Percentiles rank a stretch among this genome's conserved stretches.
Conservation (phyloP, 441 rosid species). For the Breynia disticha region DNA sequence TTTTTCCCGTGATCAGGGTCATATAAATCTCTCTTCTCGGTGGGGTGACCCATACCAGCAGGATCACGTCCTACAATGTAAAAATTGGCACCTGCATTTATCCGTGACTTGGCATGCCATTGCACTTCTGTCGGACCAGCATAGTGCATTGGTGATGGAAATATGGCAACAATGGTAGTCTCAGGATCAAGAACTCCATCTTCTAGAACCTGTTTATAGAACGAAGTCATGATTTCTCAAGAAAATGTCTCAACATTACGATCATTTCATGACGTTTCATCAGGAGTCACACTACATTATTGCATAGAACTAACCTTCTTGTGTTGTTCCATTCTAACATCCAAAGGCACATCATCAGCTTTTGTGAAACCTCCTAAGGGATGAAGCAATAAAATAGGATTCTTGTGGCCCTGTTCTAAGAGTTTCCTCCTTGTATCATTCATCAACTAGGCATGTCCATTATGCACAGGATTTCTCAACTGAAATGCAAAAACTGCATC, state of each 20-base stretch:
- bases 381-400: slow-evolving; percentile 86
- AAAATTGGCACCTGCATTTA: slow-evolving; percentile 94
- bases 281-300: too few relatives aligned
- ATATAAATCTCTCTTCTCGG: slow-evolving; percentile 81
- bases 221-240: too few relatives aligned
- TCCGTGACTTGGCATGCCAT: slow-evolving; percentile 98
- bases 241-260: too few relatives aligned
- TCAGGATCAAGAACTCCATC: slow-evolving; percentile 97
- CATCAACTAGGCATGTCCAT: slow-evolving; percentile 91
- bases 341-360: slow-evolving; percentile 92
- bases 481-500: slow-evolving; percentile 99
- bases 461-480: slow-evolving; percentile 93
- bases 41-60: slow-evolving; percentile 94
- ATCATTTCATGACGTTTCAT: too few relatives aligned
- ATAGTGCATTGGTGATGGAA: slow-evolving; percentile 97
- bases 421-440: slow-evolving; percentile 80
- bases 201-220: slow-evolving; percentile 46
- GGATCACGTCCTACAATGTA: slow-evolving; percentile 98
- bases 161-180: slow-evolving; percentile 87
- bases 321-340: slow-evolving; percentile 93
- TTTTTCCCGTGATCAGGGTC: slow-evolving; percentile 97
- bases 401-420: slow-evolving; percentile 86
- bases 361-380: slow-evolving; percentile 94
- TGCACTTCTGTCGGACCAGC: slow-evolving; percentile 99
- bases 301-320: slow-evolving; percentile 56